Evolutionary conservation across 1,284 basidiomycete species (phyloP), one percentile per base, ranked within the genome.

Genomic region (Leucoagaricus sp.): DNA sequence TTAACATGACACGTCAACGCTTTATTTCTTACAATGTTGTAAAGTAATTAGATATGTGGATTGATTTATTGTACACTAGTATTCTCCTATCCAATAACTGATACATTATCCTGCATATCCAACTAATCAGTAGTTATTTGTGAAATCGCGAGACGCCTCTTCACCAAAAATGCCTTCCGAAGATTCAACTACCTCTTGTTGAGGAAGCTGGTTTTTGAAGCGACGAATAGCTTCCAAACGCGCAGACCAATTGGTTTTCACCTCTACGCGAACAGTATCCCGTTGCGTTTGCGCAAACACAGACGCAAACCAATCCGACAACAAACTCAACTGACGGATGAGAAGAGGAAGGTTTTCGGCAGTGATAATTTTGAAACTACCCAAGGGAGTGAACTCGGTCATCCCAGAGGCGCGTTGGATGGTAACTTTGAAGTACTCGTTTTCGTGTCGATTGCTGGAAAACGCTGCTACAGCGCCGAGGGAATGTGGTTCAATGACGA

Each of bases 401-500:
- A 98, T 96, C 23, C 93, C 91, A 0, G 78, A 77, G 0, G 89
- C 91, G 13, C 88, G 83, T 72, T 98, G 96, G 19, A 98, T 80
- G 6, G 85, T 91, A 58, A 98, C 86, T 67, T 92, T 93, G 81
- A 95, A 96, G 71, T 94, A 97, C 69, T 97, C 92, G 67, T 88
- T 86, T 71, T 94, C 92, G 68, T 92, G 88, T 21, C 83, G 67
- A 57, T 85, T 85, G 65, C 91, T 86, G 4, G 89, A 88, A 69
- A 89, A 89, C 17, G 91, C 89, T 5, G 89, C 85, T 53, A 93
- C 87, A 33, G 90, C 83, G 40, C 92, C 92, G 42, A 87, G 78
- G 10, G 94, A 95, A 69, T 97, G 94, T 2, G 95, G 93, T 65
- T 96, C 93, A 65, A 99, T 91, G 65, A 99, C 89, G 66, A 99